A percentile compares a stretch with the other conserved stretches of the same genome.
Evolutionary conservation across 148 eudicot species (phyloP).

Genomic region (Vaccinium myrtillus): DNA sequence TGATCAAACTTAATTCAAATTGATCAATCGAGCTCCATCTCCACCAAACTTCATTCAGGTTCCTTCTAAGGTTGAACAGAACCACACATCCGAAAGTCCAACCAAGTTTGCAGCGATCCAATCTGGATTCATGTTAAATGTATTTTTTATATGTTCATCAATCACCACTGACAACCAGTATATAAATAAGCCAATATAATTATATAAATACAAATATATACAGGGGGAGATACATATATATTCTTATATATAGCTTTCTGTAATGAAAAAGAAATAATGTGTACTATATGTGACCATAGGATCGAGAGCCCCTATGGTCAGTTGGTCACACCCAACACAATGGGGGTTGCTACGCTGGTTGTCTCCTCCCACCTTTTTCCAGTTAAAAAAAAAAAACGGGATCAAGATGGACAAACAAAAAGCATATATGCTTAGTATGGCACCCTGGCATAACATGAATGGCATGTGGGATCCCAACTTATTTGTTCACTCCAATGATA

Average conservation of each 20-base stretch:
- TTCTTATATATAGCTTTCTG: not conserved
- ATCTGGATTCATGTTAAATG: not conserved
- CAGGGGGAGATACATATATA: too few relatives aligned
- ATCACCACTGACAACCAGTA: not conserved
- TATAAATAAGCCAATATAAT: not conserved
- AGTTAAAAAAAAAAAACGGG: too few relatives aligned
- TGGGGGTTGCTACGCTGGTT: too few relatives aligned
- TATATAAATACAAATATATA: not conserved
- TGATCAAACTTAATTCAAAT: not conserved
- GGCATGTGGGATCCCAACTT: slow-evolving; percentile 1
- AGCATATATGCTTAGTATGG: not conserved
- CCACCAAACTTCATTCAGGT: not conserved
- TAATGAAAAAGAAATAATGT: not conserved
- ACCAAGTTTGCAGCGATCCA: not conserved
- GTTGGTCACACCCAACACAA: too few relatives aligned
- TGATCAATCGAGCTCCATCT: not conserved
- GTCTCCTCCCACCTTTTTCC: too few relatives aligned
- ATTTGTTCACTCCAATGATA: not conserved
- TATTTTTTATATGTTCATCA: not conserved
- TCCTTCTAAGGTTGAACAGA: not conserved
- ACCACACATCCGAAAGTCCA: not conserved
- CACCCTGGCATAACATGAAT: slow-evolving; percentile 8
- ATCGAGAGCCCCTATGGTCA: too few relatives aligned
- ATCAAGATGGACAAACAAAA: slow-evolving; percentile 7
- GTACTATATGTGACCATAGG: not conserved